A percentile compares a stretch with the other conserved stretches of the same genome.
These are phyloP conservation scores for Rutstroemia sydowiana DNA, from an alignment of 2,329 filamentous ascomycete species.

Conservation along the genomic window DNA sequence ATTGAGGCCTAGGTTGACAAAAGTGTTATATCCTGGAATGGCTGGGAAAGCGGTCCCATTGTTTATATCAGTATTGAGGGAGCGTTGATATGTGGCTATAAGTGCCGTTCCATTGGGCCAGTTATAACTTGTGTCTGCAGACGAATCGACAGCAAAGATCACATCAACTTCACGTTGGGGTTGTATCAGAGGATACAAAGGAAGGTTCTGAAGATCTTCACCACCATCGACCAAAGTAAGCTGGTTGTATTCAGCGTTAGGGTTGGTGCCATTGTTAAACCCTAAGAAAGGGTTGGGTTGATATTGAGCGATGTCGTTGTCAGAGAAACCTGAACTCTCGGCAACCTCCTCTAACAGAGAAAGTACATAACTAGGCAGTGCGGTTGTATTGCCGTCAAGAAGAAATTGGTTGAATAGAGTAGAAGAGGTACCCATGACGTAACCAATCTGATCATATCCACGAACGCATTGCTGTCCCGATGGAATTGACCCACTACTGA, in stretches of 20 bases:
- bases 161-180: constrained; percentile 66
- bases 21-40: constrained; percentile 68
- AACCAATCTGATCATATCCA: constrained; percentile 79
- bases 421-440: constrained; percentile 77
- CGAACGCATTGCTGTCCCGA: constrained; percentile 55
- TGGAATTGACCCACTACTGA: constrained; percentile 53
- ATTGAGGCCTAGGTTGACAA: constrained; percentile 71
- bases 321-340: constrained; percentile 43
- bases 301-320: constrained; percentile 69
- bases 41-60: constrained; percentile 67
- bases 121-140: constrained; percentile 58
- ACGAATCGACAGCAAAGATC: constrained; percentile 73
- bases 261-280: constrained; percentile 54
- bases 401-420: constrained; percentile 78
- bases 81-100: constrained; percentile 66
- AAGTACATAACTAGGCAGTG: constrained; percentile 41
- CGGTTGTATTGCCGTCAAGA: constrained; percentile 50
- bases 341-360: constrained; percentile 48
- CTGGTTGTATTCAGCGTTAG: constrained; percentile 42
- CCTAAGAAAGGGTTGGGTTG: constrained; percentile 68
- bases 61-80: constrained; percentile 44
- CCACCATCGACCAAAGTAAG: constrained; percentile 75
- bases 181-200: constrained; percentile 70
- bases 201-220: constrained; percentile 71
- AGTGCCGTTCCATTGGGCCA: constrained; percentile 76